Base-by-base conservation (phyloP, 768 basidiomycete species). In the Agaricus blazei region DNA sequence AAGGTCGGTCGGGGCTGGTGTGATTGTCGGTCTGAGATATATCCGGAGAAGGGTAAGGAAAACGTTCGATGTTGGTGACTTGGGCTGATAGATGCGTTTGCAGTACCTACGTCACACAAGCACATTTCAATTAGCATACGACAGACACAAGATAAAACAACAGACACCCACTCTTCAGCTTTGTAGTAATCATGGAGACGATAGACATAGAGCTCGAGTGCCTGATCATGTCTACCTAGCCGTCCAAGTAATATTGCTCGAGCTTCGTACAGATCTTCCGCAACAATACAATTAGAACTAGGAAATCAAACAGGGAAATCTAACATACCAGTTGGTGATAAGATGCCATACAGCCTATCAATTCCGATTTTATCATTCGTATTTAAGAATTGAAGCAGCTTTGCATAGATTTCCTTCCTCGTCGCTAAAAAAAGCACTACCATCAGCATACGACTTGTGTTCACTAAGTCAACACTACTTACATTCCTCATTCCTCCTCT, bases 141-240 rank as follows among this genome's bases (percentile, higher is more conserved):
- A 14, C 4, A 28, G 12, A 36, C 38, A 15, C 15, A 4, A 23
- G 26, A n/a, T 2, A 7, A 2, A 14, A 3, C 11, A 31, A 19
- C 45, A 42, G 1, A 24, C 12, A 54, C 86, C 59, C 63, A 95
- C 92, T 89, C 84, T 74, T 98, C 97, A 0, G 97, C 97, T 59
- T 93, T 93, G 27, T 70, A 58, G 66, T 87, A 93, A 64, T 95
- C 88, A 38, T 85, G 80, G 31, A 98, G 75, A 36, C 85, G 83
- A 65, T 98, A 88, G 5, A 95, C 93, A 66, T 98, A 99, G 12
- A 96, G 80, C 64, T 95, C 92, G n/a, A 98, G 80, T 0, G 96
- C 94, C 58, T 87, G 91, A 58, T 97, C 93, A 58, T 98, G 96
- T 52, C 91, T 84, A 1, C 90, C 93, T 58, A 98, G 77, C 44